Evolutionary conservation across 2,329 filamentous ascomycete species (phyloP).

Genomic region (Hypomyces perniciosus): DNA sequence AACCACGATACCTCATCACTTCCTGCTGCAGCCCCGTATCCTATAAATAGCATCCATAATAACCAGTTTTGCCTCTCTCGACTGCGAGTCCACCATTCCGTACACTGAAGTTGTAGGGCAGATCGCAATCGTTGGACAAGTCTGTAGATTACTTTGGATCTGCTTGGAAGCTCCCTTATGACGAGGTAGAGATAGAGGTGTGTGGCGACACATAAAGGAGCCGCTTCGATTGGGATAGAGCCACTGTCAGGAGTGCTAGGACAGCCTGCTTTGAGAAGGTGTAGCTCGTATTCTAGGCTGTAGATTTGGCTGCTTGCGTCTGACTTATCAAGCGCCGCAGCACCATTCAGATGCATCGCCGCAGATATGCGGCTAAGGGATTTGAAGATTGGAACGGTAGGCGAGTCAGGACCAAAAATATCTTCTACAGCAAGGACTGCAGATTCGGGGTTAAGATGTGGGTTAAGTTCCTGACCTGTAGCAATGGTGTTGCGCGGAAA

Average conservation of each 20-base stretch:
- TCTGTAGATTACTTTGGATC: background rate
- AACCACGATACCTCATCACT: background rate
- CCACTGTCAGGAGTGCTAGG: background rate
- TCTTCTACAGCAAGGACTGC: background rate
- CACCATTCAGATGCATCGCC: background rate
- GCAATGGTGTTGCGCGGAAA: background rate
- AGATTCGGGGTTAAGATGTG: background rate
- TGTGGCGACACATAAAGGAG: background rate
- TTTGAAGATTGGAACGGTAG: background rate
- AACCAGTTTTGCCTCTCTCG: background rate
- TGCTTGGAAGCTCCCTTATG: constrained; percentile 1
- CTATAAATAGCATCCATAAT: constrained; percentile 5
- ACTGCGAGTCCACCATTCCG: background rate
- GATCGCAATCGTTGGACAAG: background rate
- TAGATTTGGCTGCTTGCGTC: constrained; percentile 1
- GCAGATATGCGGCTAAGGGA: constrained; percentile 1
- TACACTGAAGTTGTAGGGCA: background rate
- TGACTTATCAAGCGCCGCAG: background rate
- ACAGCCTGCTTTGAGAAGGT: background rate
- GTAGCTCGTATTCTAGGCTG: constrained; percentile 4
- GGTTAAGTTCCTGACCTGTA: background rate
- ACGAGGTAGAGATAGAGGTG: constrained; percentile 7
- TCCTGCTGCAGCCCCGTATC: background rate
- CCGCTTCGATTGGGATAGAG: background rate
- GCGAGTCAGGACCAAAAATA: background rate